Conservation (phyloP, 2,329 filamentous ascomycete species). For the Pseudogymnoascus sp. region DNA sequence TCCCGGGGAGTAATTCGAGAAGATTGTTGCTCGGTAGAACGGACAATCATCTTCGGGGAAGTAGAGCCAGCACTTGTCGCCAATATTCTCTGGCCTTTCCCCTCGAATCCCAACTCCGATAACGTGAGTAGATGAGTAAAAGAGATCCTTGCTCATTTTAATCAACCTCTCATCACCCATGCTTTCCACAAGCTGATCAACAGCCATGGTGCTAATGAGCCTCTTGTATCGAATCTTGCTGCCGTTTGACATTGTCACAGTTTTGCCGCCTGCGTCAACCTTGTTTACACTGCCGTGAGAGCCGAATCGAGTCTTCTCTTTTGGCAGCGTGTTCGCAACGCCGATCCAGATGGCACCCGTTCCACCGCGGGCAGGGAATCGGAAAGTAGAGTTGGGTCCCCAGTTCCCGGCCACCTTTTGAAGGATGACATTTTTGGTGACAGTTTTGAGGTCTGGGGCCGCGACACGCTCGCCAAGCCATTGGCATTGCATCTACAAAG, state of each 20-base stretch:
- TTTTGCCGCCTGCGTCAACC: slow-evolving; percentile 79
- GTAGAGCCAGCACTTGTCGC: slow-evolving; percentile 99
- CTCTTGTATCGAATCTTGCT: slow-evolving; percentile 85
- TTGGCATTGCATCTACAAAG: slow-evolving; percentile 83
- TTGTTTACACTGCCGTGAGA: slow-evolving; percentile 75
- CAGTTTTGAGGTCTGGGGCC: slow-evolving; percentile 87
- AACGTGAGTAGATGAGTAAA: slow-evolving; percentile 95
- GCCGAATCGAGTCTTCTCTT: slow-evolving; percentile 87
- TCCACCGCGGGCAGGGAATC: slow-evolving; percentile 90
- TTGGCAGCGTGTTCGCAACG: slow-evolving; percentile 84
- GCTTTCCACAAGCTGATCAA: slow-evolving; percentile 77
- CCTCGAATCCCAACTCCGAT: slow-evolving; percentile 93
- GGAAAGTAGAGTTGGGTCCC: slow-evolving; percentile 97
- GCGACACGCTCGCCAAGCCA: slow-evolving; percentile 99
- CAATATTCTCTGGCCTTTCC: slow-evolving; percentile 84
- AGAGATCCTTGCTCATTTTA: slow-evolving; percentile 78
- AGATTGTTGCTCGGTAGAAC: slow-evolving; percentile 99
- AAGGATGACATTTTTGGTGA: slow-evolving; percentile 89
- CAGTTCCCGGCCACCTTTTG: slow-evolving; percentile 95
- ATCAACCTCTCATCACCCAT: slow-evolving; percentile 85
- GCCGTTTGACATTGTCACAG: slow-evolving; percentile 73
- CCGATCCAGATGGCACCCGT: slow-evolving; percentile 99
- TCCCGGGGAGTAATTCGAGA: slow-evolving; percentile 99
- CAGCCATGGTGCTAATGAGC: slow-evolving; percentile 91
- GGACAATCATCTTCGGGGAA: slow-evolving; percentile 98